Evolutionary conservation across 306 rosid genomes (phyloP).

Genomic region (Rosa persica): DNA sequence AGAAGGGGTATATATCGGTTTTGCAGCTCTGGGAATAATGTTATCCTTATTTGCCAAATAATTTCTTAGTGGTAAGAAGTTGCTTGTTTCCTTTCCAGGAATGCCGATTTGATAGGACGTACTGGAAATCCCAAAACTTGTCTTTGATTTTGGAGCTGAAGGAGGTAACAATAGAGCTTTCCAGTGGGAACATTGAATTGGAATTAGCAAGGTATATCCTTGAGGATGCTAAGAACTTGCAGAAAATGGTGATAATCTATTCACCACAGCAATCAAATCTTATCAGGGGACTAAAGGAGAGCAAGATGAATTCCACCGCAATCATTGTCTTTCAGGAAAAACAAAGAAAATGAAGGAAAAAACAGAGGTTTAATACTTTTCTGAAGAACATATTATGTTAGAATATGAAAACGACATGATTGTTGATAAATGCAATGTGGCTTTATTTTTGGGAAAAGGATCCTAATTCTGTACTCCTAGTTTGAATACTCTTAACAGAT

Average conservation of each 20-base stretch:
- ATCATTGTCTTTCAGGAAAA: neutral
- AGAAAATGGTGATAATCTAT: neutral
- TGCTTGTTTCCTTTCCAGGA: neutral
- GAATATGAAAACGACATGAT: neutral
- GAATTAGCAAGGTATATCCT: slow-evolving; percentile 1
- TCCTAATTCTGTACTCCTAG: neutral
- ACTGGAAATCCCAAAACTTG: slow-evolving; percentile 2
- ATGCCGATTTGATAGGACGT: neutral
- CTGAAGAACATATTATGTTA: neutral
- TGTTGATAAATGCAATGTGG: neutral
- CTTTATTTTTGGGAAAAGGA: neutral
- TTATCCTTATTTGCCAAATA: neutral
- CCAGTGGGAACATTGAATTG: neutral
- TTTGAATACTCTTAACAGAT: neutral
- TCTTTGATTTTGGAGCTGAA: neutral
- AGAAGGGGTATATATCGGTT: neutral
- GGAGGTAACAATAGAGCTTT: slow-evolving; percentile 2
- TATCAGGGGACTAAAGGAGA: neutral
- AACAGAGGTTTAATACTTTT: neutral
- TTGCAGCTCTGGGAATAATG: neutral
- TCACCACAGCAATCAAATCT: neutral
- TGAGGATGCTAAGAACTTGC: neutral
- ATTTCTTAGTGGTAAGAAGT: neutral
- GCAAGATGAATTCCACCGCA: neutral
- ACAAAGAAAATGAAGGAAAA: neutral